Evolutionary conservation across 2,329 filamentous ascomycete genomes (phyloP).

Genomic region (Akanthomyces lecanii): DNA sequence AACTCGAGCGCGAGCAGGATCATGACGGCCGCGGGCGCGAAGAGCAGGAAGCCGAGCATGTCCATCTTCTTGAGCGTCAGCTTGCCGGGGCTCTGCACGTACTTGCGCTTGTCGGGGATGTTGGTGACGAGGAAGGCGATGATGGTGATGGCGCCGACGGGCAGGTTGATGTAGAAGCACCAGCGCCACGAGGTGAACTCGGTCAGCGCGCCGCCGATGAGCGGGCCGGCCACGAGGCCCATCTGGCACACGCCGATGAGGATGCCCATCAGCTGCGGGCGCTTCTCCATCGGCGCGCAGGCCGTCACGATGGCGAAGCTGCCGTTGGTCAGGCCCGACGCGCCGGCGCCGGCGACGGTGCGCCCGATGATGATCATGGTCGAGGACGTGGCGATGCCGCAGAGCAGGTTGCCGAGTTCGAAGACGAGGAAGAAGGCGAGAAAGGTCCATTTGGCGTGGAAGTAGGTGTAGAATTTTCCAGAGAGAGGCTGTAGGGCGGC

Average conservation of each 20-base stretch:
- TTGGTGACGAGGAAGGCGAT: constrained; percentile 27
- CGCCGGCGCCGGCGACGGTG: constrained; percentile 44
- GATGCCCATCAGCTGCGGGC: constrained; percentile 27
- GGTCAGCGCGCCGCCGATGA: constrained; percentile 42
- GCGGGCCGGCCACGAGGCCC: constrained; percentile 43
- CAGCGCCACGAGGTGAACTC: constrained; percentile 38
- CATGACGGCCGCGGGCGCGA: constrained; percentile 44
- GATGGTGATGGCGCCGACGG: constrained; percentile 34
- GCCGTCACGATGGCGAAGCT: constrained; percentile 31
- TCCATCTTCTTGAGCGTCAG: constrained; percentile 36
- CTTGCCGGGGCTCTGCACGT: constrained; percentile 32
- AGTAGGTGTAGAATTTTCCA: constrained; percentile 47
- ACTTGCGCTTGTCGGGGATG: constrained; percentile 36
- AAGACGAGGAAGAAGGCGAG: constrained; percentile 30
- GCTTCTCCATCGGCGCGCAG: constrained; percentile 26
- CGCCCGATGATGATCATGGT: constrained; percentile 47
- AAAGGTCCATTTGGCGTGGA: constrained; percentile 30
- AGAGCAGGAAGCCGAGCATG: constrained; percentile 38
- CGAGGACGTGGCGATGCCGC: constrained; percentile 41
- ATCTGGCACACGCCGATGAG: constrained; percentile 36
- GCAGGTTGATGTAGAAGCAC: constrained; percentile 45
- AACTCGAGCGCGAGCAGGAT: constrained; percentile 50
- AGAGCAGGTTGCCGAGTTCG: constrained; percentile 43
- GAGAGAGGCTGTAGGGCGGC: constrained; percentile 48
- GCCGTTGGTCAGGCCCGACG: constrained; percentile 39